Conservation (phyloP, 148 eudicot species). For the Silene uniflora region DNA sequence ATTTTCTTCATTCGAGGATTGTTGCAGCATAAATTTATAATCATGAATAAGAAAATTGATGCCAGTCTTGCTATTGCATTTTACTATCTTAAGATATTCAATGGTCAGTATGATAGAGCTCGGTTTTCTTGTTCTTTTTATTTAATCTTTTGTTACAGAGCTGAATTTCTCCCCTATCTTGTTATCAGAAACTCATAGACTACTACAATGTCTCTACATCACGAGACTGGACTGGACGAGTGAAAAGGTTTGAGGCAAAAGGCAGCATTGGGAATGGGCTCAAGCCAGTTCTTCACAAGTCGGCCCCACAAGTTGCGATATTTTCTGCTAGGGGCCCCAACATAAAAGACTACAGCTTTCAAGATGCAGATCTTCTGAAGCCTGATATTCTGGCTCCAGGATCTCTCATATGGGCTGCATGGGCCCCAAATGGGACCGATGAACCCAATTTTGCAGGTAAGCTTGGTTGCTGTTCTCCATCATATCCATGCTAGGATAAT, state of each 20-base stretch:
- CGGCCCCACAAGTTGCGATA: slow-evolving; percentile 91
- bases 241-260: slow-evolving; percentile 67
- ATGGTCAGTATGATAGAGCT: background rate
- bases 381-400: slow-evolving; percentile 99
- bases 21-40: background rate
- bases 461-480: background rate
- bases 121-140: background rate
- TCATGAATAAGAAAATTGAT: background rate
- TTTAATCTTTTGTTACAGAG: background rate
- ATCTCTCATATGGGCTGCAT: slow-evolving; percentile 95
- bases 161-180: background rate
- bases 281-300: slow-evolving; percentile 67
- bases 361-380: slow-evolving; percentile 94
- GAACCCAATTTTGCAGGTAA: slow-evolving; percentile 82
- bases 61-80: background rate
- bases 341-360: slow-evolving; percentile 79
- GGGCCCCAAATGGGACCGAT: slow-evolving; percentile 94
- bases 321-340: slow-evolving; percentile 97
- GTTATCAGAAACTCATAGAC: slow-evolving; percentile 66
- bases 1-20: background rate
- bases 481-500: background rate
- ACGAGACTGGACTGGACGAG: slow-evolving; percentile 96
- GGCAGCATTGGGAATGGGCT: slow-evolving; percentile 82
- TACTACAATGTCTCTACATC: slow-evolving; percentile 82
- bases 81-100: background rate